Conservation (phyloP, 2,329 filamentous ascomycete genomes). For the Fusarium beomiforme region DNA sequence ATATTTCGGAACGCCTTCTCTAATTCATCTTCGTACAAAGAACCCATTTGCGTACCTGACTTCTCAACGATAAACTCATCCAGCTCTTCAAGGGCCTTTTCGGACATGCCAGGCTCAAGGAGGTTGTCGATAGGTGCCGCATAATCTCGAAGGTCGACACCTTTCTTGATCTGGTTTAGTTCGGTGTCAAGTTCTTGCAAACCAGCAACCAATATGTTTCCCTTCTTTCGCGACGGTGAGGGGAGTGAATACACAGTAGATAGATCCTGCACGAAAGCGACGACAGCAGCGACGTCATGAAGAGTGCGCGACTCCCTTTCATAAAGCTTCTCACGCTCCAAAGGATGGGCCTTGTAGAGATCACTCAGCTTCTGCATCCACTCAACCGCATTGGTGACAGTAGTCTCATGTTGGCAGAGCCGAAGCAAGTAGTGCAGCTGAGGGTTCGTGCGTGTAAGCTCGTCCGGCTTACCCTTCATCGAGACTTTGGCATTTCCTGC, state of each 20-base stretch:
- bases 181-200: conserved; percentile 50
- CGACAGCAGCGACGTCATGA: conserved; percentile 50
- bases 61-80: conserved; percentile 52
- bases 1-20: conserved; percentile 51
- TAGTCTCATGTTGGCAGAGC: conserved; percentile 54
- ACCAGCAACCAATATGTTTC: conserved; percentile 49
- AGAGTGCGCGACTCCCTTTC: conserved; percentile 50
- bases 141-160: conserved; percentile 53
- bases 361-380: conserved; percentile 55
- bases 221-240: conserved; percentile 51
- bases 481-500: conserved; percentile 48
- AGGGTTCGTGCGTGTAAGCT: conserved; percentile 49
- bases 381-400: conserved; percentile 47
- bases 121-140: conserved; percentile 55
- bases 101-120: conserved; percentile 51
- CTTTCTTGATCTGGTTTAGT: conserved; percentile 49
- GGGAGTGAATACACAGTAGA: conserved; percentile 49
- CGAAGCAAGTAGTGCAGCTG: conserved; percentile 57
- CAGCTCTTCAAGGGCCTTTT: conserved; percentile 48
- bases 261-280: conserved; percentile 53
- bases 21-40: conserved; percentile 56
- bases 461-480: conserved; percentile 54
- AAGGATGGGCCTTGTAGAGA: conserved; percentile 48
- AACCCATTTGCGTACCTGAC: conserved; percentile 52
- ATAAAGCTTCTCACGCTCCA: conserved; percentile 47